Evolutionary conservation across 768 basidiomycete species (phyloP).

Genomic region (Trametes elegans): DNA sequence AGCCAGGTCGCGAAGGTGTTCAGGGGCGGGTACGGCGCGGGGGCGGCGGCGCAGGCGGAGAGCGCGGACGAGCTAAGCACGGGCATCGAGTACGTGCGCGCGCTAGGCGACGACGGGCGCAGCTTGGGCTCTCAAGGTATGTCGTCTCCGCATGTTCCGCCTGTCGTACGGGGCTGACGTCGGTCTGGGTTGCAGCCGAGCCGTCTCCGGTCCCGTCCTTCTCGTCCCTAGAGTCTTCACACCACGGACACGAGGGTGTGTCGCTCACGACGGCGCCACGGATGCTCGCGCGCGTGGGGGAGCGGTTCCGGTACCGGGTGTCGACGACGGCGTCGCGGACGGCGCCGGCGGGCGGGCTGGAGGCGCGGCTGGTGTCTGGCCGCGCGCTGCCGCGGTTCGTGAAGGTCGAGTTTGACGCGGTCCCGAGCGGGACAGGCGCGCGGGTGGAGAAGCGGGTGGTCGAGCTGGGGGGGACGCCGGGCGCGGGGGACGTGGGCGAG

Average conservation of each 20-base stretch:
- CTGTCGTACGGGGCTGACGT: conserved; percentile 2
- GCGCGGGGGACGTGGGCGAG: conserved; percentile 50
- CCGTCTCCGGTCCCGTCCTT: conserved; percentile 47
- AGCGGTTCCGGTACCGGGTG: conserved; percentile 58
- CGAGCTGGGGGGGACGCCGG: conserved; percentile 56
- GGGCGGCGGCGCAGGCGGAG: conserved; percentile 30
- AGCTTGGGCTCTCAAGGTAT: conserved; percentile 20
- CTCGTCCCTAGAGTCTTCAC: conserved; percentile 62
- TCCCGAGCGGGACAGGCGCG: conserved; percentile 18
- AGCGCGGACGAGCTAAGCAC: conserved; percentile 66
- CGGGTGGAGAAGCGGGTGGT: conserved; percentile 44
- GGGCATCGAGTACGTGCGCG: conserved; percentile 69
- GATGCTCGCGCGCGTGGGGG: conserved; percentile 54
- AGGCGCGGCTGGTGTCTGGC: conserved; percentile 51
- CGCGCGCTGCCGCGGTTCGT: conserved; percentile 55
- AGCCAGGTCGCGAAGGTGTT: conserved; percentile 69
- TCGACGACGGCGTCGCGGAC: conserved; percentile 27
- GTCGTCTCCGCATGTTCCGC: conserved; percentile 27
- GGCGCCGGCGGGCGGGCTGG: conserved; percentile 35
- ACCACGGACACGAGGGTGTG: conserved; percentile 38
- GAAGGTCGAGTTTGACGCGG: conserved; percentile 44
- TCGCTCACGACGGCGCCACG: conserved; percentile 30
- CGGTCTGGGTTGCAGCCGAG: not conserved
- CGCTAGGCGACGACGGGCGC: conserved; percentile 55
- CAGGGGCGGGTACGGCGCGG: conserved; percentile 33